Evolutionary conservation across 257 asterid genomes (phyloP).

Genomic region (Echium plantagineum): DNA sequence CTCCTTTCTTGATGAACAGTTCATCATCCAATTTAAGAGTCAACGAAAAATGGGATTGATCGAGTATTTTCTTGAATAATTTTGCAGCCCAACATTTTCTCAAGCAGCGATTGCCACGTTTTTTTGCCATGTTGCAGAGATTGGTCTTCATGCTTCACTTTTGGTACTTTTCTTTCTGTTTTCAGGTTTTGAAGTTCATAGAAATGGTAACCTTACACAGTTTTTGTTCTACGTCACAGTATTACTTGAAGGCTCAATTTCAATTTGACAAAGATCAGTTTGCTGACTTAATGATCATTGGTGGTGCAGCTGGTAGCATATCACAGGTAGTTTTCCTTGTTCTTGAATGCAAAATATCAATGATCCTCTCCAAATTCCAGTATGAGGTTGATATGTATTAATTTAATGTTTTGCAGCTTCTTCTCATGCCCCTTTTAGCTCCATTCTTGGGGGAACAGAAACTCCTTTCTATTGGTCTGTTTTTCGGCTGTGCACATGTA

Average conservation of each 20-base stretch:
- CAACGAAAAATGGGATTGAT: background rate
- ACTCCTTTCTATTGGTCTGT: slow-evolving; percentile 67
- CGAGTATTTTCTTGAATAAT: background rate
- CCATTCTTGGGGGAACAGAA: slow-evolving; percentile 70
- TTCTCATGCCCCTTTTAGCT: slow-evolving; percentile 68
- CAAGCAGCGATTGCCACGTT: slow-evolving; percentile 71
- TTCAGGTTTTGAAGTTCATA: background rate
- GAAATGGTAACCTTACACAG: background rate
- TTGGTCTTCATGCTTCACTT: slow-evolving; percentile 57
- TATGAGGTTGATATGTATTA: background rate
- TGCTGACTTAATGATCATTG: slow-evolving; percentile 77
- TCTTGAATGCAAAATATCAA: slow-evolving; percentile 1
- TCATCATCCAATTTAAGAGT: too few relatives aligned
- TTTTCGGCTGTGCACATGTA: slow-evolving; percentile 57
- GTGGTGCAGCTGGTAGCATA: slow-evolving; percentile 63
- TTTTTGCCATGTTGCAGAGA: slow-evolving; percentile 60
- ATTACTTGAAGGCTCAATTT: slow-evolving; percentile 74
- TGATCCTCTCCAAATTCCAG: background rate
- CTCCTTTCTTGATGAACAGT: background rate
- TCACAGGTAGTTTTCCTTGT: slow-evolving; percentile 55
- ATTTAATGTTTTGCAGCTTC: slow-evolving; percentile 36
- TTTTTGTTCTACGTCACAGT: slow-evolving; percentile 32
- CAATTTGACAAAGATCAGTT: slow-evolving; percentile 84
- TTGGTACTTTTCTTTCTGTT: slow-evolving; percentile 26
- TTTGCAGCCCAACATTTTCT: slow-evolving; percentile 66